These are phyloP conservation scores for Leucaena leucocephala DNA, from an alignment of 306 rosid genomes.

Conservation along the genomic window DNA sequence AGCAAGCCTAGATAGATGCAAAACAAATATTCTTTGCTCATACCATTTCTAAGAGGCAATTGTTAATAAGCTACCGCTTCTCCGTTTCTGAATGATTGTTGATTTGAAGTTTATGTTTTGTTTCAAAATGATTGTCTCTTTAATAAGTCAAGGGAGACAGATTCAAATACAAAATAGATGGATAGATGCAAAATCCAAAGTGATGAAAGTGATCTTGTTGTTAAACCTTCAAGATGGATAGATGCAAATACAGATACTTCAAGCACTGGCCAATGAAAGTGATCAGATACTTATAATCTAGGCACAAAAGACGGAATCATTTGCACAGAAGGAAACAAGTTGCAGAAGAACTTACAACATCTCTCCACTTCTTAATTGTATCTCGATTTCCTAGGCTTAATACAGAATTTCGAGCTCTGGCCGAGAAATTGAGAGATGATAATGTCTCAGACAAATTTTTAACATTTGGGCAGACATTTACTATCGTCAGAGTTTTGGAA, in stretches of 20 bases:
- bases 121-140: background rate
- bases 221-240: background rate
- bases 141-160: background rate
- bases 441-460: constrained; percentile 76
- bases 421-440: constrained; percentile 74
- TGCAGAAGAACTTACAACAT: constrained; percentile 59
- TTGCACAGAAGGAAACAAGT: constrained; percentile 21
- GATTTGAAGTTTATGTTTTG: background rate
- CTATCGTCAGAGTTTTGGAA: constrained; percentile 87
- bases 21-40: constrained; percentile 7
- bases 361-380: constrained; percentile 96
- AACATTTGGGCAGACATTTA: constrained; percentile 77
- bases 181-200: background rate
- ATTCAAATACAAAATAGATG: background rate
- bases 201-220: background rate
- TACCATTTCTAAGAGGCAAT: constrained; percentile 7
- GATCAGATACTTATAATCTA: background rate
- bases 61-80: background rate
- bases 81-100: background rate
- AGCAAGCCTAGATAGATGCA: background rate
- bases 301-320: background rate
- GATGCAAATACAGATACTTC: background rate
- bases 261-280: background rate
- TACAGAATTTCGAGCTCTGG: constrained; percentile 87
- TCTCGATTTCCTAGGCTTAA: constrained; percentile 95